Base-by-base conservation (phyloP, 257 asterid genomes). In the Nicotiana undulata region DNA sequence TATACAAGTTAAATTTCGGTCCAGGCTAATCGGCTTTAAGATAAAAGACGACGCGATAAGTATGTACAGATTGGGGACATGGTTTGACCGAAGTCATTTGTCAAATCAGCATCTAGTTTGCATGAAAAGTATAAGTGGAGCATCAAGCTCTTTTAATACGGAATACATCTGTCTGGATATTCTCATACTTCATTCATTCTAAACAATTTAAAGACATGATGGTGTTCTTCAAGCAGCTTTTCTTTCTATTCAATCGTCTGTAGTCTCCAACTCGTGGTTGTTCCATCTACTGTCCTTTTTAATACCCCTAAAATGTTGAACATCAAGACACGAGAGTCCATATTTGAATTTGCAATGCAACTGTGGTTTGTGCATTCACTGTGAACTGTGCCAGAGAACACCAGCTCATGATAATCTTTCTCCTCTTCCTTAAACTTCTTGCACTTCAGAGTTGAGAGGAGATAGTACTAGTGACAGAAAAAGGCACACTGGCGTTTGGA, bases 71-170 rank as follows among this genome's bases (percentile, higher is more conserved):
- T 72, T 72, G 49, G 24, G 37, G 49, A 46, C 59, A 46, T n/a
- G 15, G 78, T 72, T 46, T 5, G n/a, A 22, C 59, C 16, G 7
- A 24, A 46, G 60, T 24, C 37, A 72, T 70, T 22, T 46, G 59
- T 72, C 78, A 72, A 72, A 72, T 44, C 78, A 70, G 49, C 77
- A 6, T 44, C 32, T 70, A 46, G 78, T 46, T 72, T 46, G 37
- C 78, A 72, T 46, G 13, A 46, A 15, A 44, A 20, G 60, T 72
- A 44, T 15, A 22, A 26, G 46, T 72, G 77, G 77, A 44, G 49
- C 40, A 22, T 26, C 24, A 46, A 12, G 34, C 49, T 46, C 32
- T 72, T 24, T 7, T 0, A 20, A 11, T 40, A 12, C 24, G 34
- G 58, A 34, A 22, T 20, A 17, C 7, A 0, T 68, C 56, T 68